Conservation (phyloP, 768 basidiomycete species). For the Termitomyces sp. region DNA sequence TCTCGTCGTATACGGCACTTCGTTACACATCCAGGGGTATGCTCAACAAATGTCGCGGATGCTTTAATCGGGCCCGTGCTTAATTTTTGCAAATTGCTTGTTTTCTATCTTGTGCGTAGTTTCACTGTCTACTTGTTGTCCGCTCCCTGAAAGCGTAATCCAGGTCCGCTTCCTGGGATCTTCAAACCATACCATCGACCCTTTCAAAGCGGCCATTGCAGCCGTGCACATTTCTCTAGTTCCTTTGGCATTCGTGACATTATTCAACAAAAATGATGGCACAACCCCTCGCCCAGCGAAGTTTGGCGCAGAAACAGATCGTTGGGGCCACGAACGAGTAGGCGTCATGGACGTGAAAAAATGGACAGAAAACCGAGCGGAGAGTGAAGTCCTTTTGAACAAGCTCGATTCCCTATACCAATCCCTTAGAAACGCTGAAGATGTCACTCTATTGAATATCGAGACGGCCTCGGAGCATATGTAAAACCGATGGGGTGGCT, state of each 20-base stretch:
- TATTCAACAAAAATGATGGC: slow-evolving; percentile 18
- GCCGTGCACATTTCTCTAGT: slow-evolving; percentile 65
- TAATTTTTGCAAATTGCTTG: slow-evolving; percentile 41
- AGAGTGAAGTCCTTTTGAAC: slow-evolving; percentile 43
- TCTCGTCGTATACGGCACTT: slow-evolving; percentile 47
- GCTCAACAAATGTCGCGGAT: slow-evolving; percentile 54
- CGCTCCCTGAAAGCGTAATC: background rate
- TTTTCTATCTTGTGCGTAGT: slow-evolving; percentile 60
- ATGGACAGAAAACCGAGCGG: slow-evolving; percentile 45
- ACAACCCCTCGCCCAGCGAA: slow-evolving; percentile 31
- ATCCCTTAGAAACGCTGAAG: slow-evolving; percentile 24
- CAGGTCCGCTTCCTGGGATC: slow-evolving; percentile 72
- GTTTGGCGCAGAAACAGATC: slow-evolving; percentile 51
- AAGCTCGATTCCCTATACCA: slow-evolving; percentile 53
- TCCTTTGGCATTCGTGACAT: slow-evolving; percentile 45
- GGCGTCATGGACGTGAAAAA: slow-evolving; percentile 42
- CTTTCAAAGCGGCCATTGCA: slow-evolving; percentile 63
- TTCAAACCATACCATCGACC: slow-evolving; percentile 53
- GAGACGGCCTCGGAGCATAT: slow-evolving; percentile 11
- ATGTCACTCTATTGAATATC: slow-evolving; percentile 9
- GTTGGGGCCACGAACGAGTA: slow-evolving; percentile 52
- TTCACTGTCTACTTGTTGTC: background rate
- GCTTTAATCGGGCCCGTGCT: slow-evolving; percentile 41
- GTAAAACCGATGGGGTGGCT: background rate
- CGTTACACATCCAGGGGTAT: slow-evolving; percentile 66